Evolutionary conservation across 768 basidiomycete species (phyloP), one percentile per base, ranked within the genome.

Genomic region (Leccinum longicurvipes): DNA sequence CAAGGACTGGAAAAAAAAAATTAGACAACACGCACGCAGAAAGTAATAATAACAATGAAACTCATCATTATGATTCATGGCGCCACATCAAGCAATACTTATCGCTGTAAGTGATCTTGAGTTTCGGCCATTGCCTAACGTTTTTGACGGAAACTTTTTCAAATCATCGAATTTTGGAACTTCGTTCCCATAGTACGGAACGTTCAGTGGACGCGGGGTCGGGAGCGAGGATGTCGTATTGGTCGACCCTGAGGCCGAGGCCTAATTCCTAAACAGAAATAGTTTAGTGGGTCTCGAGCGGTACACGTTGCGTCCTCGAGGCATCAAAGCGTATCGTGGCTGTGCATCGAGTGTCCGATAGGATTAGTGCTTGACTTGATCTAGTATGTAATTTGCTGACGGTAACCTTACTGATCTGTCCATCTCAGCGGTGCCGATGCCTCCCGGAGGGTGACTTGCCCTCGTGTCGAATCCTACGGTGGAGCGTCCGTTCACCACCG

Each of bases 1-100:
- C 6, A 78, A 82, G 24, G 72, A 77, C 2, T 82, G 80, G 78
- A 78, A 79, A n/a, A n/a, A 78, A 79, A n/a, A n/a, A 10, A 10
- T n/a, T 39, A 39, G 34, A 17, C 34, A 32, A 15, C 11, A 36
- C 6, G 14, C 34, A 39, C n/a, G n/a, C 9, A 39, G n/a, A n/a
- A 39, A n/a, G 3, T 7, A 39, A n/a, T n/a, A 3, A 39, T 39
- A 39, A 12, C 1, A 39, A 17, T 39, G 36, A 39, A 39, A 10
- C n/a, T 19, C n/a, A 39, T 39, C 36, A 11, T 19, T n/a, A 19
- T 19, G n/a, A 32, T 31, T 12, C 36, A n/a, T 36, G 36, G 36
- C 5, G n/a, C n/a, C n/a, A 36, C 15, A 1, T 32, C 32, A 32
- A 14, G 14, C 19, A 3, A 2, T 39, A 36, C 34, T 36, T 36